A percentile compares a stretch with the other conserved stretches of the same genome.
Evolutionary conservation across 2,329 filamentous ascomycete species (phyloP).

Genomic region (Colletotrichum sp.): DNA sequence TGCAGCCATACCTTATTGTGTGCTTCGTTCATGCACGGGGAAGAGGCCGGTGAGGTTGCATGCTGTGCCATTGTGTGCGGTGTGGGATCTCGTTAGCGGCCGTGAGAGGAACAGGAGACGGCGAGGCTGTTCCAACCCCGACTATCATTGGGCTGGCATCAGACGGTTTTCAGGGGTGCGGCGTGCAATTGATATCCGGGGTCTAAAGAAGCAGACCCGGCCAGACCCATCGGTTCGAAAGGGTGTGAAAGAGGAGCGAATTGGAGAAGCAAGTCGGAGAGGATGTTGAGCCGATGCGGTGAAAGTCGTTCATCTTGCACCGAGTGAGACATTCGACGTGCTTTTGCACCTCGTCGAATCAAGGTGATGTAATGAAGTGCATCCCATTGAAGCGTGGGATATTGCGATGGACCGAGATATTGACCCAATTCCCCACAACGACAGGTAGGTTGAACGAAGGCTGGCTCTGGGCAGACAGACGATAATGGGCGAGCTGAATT

Average conservation of each 20-base stretch:
- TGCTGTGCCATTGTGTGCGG: slow-evolving; percentile 4
- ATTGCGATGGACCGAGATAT: slow-evolving; percentile 6
- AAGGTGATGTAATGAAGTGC: not conserved
- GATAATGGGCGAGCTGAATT: not conserved
- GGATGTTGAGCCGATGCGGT: not conserved
- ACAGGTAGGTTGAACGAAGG: not conserved
- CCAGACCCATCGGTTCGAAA: not conserved
- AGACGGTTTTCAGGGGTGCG: not conserved
- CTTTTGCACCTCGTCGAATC: not conserved
- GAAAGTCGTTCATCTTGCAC: not conserved
- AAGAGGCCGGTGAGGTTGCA: slow-evolving; percentile 13
- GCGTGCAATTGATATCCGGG: slow-evolving; percentile 6
- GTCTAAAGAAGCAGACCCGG: slow-evolving; percentile 1
- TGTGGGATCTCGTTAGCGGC: slow-evolving; percentile 6
- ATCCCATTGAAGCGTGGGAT: not conserved
- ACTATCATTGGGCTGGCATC: slow-evolving; percentile 6
- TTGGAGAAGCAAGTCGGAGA: not conserved
- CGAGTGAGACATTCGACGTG: not conserved
- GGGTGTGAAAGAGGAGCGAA: slow-evolving; percentile 13
- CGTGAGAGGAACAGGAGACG: not conserved
- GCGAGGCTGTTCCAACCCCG: not conserved
- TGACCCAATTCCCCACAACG: not conserved
- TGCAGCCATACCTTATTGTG: slow-evolving; percentile 21
- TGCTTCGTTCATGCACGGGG: slow-evolving; percentile 19
- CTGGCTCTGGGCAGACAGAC: not conserved